A percentile compares a stretch with the other conserved stretches of the same genome.
Conservation (phyloP, 768 basidiomycete species). For the Mycena pura region DNA sequence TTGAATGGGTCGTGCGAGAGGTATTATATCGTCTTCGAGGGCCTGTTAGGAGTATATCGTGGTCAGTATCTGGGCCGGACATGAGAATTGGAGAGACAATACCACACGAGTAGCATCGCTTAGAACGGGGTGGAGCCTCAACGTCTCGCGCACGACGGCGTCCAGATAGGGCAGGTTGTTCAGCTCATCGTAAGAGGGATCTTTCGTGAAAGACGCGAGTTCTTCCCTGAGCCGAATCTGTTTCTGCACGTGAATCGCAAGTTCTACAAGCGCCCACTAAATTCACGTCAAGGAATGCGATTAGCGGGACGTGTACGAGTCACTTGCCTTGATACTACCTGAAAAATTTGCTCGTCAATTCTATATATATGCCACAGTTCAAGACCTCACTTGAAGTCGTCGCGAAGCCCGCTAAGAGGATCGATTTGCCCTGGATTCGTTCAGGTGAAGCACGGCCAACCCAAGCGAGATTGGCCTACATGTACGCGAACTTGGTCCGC, state of each 20-base stretch:
- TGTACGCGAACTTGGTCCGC: background rate
- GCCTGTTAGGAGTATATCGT: background rate
- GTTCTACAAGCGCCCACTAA: slow-evolving; percentile 9
- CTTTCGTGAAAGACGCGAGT: background rate
- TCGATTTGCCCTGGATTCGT: slow-evolving; percentile 1
- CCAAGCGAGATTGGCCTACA: background rate
- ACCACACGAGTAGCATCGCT: background rate
- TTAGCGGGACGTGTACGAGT: background rate
- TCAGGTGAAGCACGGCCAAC: background rate
- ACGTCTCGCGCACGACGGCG: slow-evolving; percentile 17
- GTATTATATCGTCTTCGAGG: slow-evolving; percentile 15
- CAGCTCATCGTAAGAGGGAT: slow-evolving; percentile 20
- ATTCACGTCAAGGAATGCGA: background rate
- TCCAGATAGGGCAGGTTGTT: slow-evolving; percentile 23
- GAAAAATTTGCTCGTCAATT: background rate
- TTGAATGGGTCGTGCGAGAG: slow-evolving; percentile 11
- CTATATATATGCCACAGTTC: background rate
- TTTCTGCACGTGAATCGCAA: background rate
- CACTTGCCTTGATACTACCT: slow-evolving; percentile 5
- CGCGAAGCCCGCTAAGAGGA: slow-evolving; percentile 4
- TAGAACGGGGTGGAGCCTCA: slow-evolving; percentile 18
- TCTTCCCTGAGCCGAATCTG: background rate
- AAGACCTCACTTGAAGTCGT: background rate
- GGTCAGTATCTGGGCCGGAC: background rate
- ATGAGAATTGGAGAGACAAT: background rate